A percentile compares a stretch with the other conserved stretches of the same genome.
Conservation (phyloP, 2,329 filamentous ascomycete genomes). For the Cadophora malorum region DNA sequence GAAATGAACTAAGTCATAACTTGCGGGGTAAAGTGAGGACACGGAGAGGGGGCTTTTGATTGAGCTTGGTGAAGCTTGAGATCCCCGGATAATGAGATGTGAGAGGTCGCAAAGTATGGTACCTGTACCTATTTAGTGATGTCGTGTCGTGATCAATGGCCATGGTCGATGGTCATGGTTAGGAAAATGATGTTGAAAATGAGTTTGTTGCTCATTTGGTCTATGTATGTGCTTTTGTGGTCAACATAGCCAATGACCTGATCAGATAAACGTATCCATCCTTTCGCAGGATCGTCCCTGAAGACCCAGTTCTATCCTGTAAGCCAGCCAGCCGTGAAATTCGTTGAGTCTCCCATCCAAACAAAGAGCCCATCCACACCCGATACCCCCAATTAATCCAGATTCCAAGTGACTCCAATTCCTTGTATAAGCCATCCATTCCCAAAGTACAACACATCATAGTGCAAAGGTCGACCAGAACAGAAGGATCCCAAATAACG, state of each 20-base stretch:
- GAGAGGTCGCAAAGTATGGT: neutral
- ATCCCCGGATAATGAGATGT: slow-evolving; percentile 12
- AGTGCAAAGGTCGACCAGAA: slow-evolving; percentile 12
- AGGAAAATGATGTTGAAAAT: neutral
- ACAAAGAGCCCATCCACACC: neutral
- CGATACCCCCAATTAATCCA: slow-evolving; percentile 8
- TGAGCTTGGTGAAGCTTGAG: slow-evolving; percentile 13
- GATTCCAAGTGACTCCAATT: slow-evolving; percentile 7
- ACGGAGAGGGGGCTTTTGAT: neutral
- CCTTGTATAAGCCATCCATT: slow-evolving; percentile 18
- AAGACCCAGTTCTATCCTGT: slow-evolving; percentile 11
- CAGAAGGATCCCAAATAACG: slow-evolving; percentile 8
- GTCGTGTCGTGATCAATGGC: neutral
- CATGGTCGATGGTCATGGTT: neutral
- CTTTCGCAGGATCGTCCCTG: neutral
- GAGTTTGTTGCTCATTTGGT: slow-evolving; percentile 8
- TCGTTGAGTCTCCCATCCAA: slow-evolving; percentile 10
- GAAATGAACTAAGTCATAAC: slow-evolving; percentile 1
- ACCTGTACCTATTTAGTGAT: neutral
- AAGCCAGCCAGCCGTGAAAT: slow-evolving; percentile 17
- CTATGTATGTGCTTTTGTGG: slow-evolving; percentile 7
- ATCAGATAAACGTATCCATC: slow-evolving; percentile 12
- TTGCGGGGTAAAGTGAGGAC: slow-evolving; percentile 5
- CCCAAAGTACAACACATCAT: slow-evolving; percentile 18
- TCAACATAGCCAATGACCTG: slow-evolving; percentile 5